A percentile compares a stretch with the other conserved stretches of the same genome.
These are phyloP conservation scores for Naganishia randhawae DNA, from an alignment of 768 basidiomycete genomes.

Conservation along the genomic window DNA sequence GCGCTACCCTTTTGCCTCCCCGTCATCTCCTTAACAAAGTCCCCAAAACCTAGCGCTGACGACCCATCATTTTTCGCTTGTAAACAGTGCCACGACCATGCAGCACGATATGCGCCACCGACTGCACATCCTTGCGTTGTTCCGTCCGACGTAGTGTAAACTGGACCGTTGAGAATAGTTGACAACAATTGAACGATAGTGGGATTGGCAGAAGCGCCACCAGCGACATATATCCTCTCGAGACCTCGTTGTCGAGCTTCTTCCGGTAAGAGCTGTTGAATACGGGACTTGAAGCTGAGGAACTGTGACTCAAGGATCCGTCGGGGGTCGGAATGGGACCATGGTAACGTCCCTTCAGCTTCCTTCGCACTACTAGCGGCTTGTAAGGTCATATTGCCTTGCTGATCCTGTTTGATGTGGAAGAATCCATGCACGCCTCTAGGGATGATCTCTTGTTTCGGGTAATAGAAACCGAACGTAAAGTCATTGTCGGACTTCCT, in stretches of 20 bases:
- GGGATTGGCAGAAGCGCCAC: slow-evolving; percentile 71
- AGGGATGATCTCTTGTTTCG: slow-evolving; percentile 82
- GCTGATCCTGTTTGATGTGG: slow-evolving; percentile 31
- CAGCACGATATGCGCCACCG: slow-evolving; percentile 28
- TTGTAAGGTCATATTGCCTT: slow-evolving; percentile 30
- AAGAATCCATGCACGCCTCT: slow-evolving; percentile 69
- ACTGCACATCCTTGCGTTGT: slow-evolving; percentile 27
- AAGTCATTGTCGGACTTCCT: slow-evolving; percentile 26
- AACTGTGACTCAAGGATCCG: slow-evolving; percentile 82
- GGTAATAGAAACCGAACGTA: slow-evolving; percentile 69
- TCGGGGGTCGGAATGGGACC: slow-evolving; percentile 59
- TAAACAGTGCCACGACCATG: slow-evolving; percentile 22
- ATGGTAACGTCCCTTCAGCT: slow-evolving; percentile 25
- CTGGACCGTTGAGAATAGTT: slow-evolving; percentile 72
- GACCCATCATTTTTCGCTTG: neutral
- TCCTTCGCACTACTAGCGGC: slow-evolving; percentile 24
- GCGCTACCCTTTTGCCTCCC: neutral
- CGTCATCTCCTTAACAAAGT: slow-evolving; percentile 14
- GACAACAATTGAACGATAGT: slow-evolving; percentile 71
- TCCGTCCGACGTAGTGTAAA: slow-evolving; percentile 53
- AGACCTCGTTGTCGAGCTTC: slow-evolving; percentile 20
- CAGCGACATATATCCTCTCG: slow-evolving; percentile 66
- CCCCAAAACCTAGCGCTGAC: slow-evolving; percentile 13
- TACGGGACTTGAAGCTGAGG: slow-evolving; percentile 71
- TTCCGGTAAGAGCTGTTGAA: slow-evolving; percentile 55